phyloP scores from a whole-genome alignment of 2,329 filamentous ascomycete genomes.

The Cordyceps javanica region DNA sequence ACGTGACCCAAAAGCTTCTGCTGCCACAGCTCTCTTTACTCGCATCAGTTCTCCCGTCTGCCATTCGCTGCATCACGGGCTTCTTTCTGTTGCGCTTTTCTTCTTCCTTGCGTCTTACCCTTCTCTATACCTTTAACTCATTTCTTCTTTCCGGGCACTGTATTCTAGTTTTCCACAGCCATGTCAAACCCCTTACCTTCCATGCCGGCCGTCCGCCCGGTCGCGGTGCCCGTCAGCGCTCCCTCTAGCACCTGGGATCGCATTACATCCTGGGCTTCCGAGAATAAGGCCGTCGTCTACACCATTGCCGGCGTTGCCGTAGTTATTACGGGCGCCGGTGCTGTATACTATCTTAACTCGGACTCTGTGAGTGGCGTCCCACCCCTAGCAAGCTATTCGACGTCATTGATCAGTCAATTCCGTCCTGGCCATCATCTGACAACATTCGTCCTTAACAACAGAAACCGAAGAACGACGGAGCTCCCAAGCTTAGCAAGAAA shows the following conservation, averaged over 20 bases:
- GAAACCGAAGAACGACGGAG: slow-evolving; percentile 39
- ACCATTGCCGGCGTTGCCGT: slow-evolving; percentile 92
- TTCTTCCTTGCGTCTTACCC: not conserved
- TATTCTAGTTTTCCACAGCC: slow-evolving; percentile 18
- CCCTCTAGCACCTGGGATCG: slow-evolving; percentile 80
- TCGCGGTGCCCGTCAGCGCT: slow-evolving; percentile 43
- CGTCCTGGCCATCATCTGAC: slow-evolving; percentile 13
- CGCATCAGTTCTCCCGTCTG: slow-evolving; percentile 7
- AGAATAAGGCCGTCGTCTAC: slow-evolving; percentile 93
- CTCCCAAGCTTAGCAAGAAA: slow-evolving; percentile 80
- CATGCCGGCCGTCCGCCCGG: slow-evolving; percentile 36
- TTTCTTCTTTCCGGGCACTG: slow-evolving; percentile 17
- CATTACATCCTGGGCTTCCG: slow-evolving; percentile 83
- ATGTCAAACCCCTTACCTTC: slow-evolving; percentile 44
- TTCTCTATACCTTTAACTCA: slow-evolving; percentile 18
- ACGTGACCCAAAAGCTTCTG: slow-evolving; percentile 13
- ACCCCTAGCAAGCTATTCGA: slow-evolving; percentile 16
- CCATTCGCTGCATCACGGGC: slow-evolving; percentile 11
- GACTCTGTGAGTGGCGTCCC: slow-evolving; percentile 42
- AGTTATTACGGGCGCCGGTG: slow-evolving; percentile 84
- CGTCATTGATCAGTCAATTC: slow-evolving; percentile 2
- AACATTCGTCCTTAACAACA: slow-evolving; percentile 20
- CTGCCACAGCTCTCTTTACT: slow-evolving; percentile 4
- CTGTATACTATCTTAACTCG: slow-evolving; percentile 79
- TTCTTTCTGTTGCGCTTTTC: not conserved